These are phyloP conservation scores for Phaeophleospora eucalypticola DNA, from an alignment of 2,329 filamentous ascomycete genomes.

Conservation along the genomic window DNA sequence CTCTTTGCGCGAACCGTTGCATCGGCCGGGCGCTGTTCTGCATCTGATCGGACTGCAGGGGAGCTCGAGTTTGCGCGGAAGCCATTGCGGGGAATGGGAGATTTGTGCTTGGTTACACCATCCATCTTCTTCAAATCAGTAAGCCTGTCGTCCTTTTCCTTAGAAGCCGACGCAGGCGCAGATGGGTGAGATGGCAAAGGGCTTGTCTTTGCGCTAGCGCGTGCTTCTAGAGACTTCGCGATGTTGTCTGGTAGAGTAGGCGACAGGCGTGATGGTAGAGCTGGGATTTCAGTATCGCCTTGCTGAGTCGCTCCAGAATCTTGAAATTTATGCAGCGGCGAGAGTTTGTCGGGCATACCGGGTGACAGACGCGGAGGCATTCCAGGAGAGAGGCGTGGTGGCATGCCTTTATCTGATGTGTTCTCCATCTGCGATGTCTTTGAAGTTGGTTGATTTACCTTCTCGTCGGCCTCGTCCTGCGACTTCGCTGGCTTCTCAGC, in stretches of 20 bases:
- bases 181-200: slow-evolving; percentile 17
- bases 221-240: slow-evolving; percentile 48
- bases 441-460: not conserved
- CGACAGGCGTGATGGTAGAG: slow-evolving; percentile 53
- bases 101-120: slow-evolving; percentile 23
- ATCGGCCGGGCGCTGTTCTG: slow-evolving; percentile 16
- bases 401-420: slow-evolving; percentile 9
- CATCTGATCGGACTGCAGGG: slow-evolving; percentile 23
- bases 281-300: not conserved
- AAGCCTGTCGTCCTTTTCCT: slow-evolving; percentile 22
- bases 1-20: slow-evolving; percentile 9
- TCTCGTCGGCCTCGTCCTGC: not conserved
- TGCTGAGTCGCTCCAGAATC: not conserved
- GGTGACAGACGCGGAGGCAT: slow-evolving; percentile 18
- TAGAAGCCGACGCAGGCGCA: slow-evolving; percentile 14
- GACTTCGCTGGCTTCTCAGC: not conserved
- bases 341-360: slow-evolving; percentile 19
- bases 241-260: slow-evolving; percentile 55
- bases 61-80: slow-evolving; percentile 28
- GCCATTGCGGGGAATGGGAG: slow-evolving; percentile 27
- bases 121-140: slow-evolving; percentile 18
- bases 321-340: slow-evolving; percentile 12
- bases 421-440: slow-evolving; percentile 5
- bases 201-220: slow-evolving; percentile 21
- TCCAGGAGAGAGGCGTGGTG: slow-evolving; percentile 18